Percentiles rank a stretch among this genome's conserved stretches.
Evolutionary conservation across 495 filamentous ascomycete genomes (phyloP).

Genomic region (Penicillium coprophilum): DNA sequence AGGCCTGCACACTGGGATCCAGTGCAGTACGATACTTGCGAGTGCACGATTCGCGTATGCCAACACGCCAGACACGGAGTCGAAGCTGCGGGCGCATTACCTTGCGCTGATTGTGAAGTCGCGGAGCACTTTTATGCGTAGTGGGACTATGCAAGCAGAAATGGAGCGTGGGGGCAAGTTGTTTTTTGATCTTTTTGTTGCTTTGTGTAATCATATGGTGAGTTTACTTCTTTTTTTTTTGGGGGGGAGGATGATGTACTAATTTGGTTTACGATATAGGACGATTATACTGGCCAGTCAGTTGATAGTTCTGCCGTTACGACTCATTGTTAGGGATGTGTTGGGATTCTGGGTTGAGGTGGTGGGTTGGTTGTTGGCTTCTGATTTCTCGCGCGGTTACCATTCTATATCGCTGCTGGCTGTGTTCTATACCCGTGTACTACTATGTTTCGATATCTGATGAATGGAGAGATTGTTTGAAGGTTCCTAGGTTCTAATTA

Average conservation of each 20-base stretch:
- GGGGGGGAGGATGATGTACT: slow-evolving; percentile 9
- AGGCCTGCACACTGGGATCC: slow-evolving; percentile 76
- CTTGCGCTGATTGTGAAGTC: slow-evolving; percentile 87
- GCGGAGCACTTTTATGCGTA: slow-evolving; percentile 82
- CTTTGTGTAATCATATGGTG: slow-evolving; percentile 85
- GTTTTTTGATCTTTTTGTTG: slow-evolving; percentile 93
- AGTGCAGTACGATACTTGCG: slow-evolving; percentile 77
- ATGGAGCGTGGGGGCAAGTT: slow-evolving; percentile 84
- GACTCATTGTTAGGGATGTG: slow-evolving; percentile 9
- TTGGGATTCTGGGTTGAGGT: background rate
- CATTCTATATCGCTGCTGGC: slow-evolving; percentile 6
- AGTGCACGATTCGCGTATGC: slow-evolving; percentile 85
- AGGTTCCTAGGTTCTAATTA: background rate
- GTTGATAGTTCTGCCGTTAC: slow-evolving; percentile 22
- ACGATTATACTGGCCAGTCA: slow-evolving; percentile 26
- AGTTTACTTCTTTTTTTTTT: slow-evolving; percentile 21
- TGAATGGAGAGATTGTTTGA: slow-evolving; percentile 7
- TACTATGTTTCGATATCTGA: slow-evolving; percentile 9
- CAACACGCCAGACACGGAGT: slow-evolving; percentile 85
- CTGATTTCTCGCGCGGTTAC: background rate
- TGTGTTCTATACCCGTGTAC: slow-evolving; percentile 28
- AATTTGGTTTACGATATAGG: slow-evolving; percentile 28
- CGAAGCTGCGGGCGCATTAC: slow-evolving; percentile 85
- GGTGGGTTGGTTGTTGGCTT: background rate
- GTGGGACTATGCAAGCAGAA: slow-evolving; percentile 94